Percentiles rank a stretch among this genome's conserved stretches.
Evolutionary conservation across 805 yeast genomes (phyloP).

Genomic region (Candida chauliodis): DNA sequence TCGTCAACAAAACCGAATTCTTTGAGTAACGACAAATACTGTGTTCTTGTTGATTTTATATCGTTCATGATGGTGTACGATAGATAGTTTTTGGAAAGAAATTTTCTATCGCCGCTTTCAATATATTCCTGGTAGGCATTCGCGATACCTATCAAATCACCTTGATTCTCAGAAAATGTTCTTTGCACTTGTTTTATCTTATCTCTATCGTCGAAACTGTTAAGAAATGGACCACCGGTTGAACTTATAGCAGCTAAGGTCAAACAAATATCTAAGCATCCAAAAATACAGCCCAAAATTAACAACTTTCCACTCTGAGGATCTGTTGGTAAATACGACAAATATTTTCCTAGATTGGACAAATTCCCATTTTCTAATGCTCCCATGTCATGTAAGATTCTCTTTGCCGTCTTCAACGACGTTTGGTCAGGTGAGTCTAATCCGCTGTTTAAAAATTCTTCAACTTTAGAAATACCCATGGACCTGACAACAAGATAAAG

Average conservation of each 20-base stretch:
- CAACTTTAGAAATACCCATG: constrained; percentile 78
- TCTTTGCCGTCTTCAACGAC: constrained; percentile 50
- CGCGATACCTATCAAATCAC: constrained; percentile 72
- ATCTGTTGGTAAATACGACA: constrained; percentile 83
- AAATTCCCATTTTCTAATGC: constrained; percentile 52
- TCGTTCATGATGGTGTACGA: constrained; percentile 68
- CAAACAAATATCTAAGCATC: constrained; percentile 73
- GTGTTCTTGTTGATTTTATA: constrained; percentile 65
- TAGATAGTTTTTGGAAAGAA: constrained; percentile 53
- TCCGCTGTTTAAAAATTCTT: constrained; percentile 65
- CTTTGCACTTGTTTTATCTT: constrained; percentile 48
- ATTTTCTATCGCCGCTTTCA: constrained; percentile 30
- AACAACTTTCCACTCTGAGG: constrained; percentile 80
- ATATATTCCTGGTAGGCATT: constrained; percentile 57
- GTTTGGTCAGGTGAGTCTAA: constrained; percentile 71
- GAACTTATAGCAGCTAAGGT: constrained; percentile 76
- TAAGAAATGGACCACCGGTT: constrained; percentile 69
- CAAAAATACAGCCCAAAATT: constrained; percentile 77
- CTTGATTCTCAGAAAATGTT: constrained; percentile 48
- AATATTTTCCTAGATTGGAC: constrained; percentile 75
- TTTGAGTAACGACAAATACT: constrained; percentile 63
- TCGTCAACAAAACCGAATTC: constrained; percentile 67
- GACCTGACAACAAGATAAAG: constrained; percentile 80
- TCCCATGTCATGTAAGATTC: constrained; percentile 64
- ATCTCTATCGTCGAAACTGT: constrained; percentile 61